Conservation (phyloP, 2,329 filamentous ascomycete species). For the Ustulina deusta region DNA sequence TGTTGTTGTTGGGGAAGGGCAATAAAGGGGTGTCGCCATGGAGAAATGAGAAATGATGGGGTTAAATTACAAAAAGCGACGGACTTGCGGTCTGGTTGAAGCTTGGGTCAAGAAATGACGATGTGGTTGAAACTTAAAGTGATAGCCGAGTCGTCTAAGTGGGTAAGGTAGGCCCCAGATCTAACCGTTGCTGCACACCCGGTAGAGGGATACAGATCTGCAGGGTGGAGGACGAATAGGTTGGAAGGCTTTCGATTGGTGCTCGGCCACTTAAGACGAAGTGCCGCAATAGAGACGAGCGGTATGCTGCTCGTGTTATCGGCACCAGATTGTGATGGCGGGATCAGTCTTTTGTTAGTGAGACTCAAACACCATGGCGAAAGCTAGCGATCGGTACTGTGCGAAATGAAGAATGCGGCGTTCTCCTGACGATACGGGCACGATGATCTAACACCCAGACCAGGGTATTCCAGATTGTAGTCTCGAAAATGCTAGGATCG, state of each 20-base stretch:
- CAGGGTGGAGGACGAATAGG: conserved; percentile 13
- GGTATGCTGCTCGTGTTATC: conserved; percentile 13
- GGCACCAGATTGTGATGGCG: not conserved
- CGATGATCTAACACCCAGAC: conserved; percentile 2
- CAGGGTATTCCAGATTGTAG: conserved; percentile 21
- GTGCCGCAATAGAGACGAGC: not conserved
- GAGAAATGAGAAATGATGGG: conserved; percentile 28
- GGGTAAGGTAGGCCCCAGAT: conserved; percentile 24
- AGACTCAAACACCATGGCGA: conserved; percentile 11
- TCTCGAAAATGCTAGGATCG: conserved; percentile 29
- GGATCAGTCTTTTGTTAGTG: not conserved
- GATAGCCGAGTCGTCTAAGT: conserved; percentile 32
- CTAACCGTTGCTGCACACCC: conserved; percentile 14
- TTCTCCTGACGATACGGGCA: conserved; percentile 4
- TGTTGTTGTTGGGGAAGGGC: not conserved
- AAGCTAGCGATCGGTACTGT: conserved; percentile 23
- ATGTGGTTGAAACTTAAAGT: conserved; percentile 23
- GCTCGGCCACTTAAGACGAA: not conserved
- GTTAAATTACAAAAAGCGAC: conserved; percentile 28
- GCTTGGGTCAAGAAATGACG: conserved; percentile 26
- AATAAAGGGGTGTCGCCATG: conserved; percentile 19
- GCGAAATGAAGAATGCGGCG: conserved; percentile 13
- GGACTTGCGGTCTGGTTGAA: conserved; percentile 38
- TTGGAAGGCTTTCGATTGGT: conserved; percentile 7
- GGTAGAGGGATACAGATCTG: conserved; percentile 6